These are phyloP conservation scores for Aristolochia contorta DNA, from an alignment of 164 flowering plant species.

Conservation along the genomic window DNA sequence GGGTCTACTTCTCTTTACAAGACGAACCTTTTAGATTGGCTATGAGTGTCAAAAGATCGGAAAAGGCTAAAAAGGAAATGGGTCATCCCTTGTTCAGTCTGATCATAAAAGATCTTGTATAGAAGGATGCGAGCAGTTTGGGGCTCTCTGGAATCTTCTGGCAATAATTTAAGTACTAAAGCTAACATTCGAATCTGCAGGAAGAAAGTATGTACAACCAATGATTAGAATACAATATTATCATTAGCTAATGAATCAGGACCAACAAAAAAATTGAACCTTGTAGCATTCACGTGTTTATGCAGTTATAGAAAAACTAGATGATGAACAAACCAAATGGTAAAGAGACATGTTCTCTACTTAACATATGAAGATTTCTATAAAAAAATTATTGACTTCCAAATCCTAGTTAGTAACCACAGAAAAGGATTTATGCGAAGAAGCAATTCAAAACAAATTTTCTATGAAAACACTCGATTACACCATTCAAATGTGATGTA, in stretches of 20 bases:
- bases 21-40: constrained; percentile 76
- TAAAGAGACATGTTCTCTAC: no score
- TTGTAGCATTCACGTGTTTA: no score
- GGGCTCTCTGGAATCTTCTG: constrained; percentile 67
- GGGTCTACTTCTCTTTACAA: not conserved
- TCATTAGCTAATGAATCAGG: not conserved
- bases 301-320: no score
- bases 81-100: constrained; percentile 93
- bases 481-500: no score
- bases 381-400: no score
- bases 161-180: constrained; percentile 61
- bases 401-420: no score
- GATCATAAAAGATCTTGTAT: constrained; percentile 91
- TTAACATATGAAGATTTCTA: no score
- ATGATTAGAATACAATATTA: not conserved
- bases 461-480: no score
- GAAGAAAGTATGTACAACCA: not conserved
- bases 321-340: no score
- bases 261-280: no score
- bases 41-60: constrained; percentile 57
- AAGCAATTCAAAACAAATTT: no score
- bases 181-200: constrained; percentile 80
- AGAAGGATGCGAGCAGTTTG: constrained; percentile 85
- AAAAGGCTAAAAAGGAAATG: constrained; percentile 66
- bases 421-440: no score